Evolutionary conservation across 2,329 filamentous ascomycete species (phyloP).

Genomic region (Plenodomus tracheiphilus): DNA sequence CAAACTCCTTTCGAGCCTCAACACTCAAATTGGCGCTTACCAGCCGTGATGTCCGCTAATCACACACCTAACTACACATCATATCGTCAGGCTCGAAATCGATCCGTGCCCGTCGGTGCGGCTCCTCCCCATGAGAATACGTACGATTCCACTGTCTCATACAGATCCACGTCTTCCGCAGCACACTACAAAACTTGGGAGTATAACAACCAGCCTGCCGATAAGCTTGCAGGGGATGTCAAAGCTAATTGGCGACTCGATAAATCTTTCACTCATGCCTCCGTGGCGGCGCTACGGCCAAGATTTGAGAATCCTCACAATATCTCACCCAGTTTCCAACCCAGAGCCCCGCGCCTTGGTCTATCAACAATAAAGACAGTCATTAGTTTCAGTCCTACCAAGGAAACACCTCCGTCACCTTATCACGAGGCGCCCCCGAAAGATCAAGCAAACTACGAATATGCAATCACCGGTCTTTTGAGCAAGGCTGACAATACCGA

Average conservation of each 20-base stretch:
- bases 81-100: not conserved
- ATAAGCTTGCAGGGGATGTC: not conserved
- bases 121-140: not conserved
- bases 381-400: not conserved
- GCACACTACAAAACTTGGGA: not conserved
- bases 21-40: not conserved
- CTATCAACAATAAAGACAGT: not conserved
- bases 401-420: not conserved
- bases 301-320: not conserved
- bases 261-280: not conserved
- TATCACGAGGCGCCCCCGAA: not conserved
- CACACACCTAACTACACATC: not conserved
- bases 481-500: not conserved
- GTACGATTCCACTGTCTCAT: not conserved
- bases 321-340: not conserved
- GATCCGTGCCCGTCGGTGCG: not conserved
- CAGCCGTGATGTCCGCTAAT: too few relatives aligned
- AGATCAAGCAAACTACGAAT: not conserved
- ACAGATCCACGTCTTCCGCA: not conserved
- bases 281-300: not conserved
- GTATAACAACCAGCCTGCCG: not conserved
- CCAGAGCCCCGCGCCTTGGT: not conserved
- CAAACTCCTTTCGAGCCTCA: not conserved
- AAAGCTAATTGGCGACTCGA: not conserved
- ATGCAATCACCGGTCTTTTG: not conserved